Evolutionary conservation across 257 asterid genomes (phyloP).

Genomic region (Vinca minor): DNA sequence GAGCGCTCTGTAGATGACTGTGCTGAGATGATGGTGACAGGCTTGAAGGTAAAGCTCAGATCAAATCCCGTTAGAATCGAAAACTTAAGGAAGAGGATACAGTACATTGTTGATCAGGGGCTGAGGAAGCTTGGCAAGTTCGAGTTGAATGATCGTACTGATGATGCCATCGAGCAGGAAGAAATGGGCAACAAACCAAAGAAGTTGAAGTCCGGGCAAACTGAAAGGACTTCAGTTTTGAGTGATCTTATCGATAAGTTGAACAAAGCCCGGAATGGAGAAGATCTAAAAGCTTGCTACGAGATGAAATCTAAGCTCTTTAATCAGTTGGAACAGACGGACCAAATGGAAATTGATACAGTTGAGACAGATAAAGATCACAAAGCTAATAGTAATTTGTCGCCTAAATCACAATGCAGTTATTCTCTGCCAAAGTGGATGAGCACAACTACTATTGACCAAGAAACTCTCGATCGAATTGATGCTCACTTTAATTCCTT

Average conservation of each 20-base stretch:
- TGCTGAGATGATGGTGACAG: constrained; percentile 26
- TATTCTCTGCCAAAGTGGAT: constrained; percentile 52
- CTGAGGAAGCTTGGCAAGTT: constrained; percentile 41
- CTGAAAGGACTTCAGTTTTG: constrained; percentile 41
- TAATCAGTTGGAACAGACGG: constrained; percentile 19
- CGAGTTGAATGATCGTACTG: constrained; percentile 28
- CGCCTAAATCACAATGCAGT: constrained; percentile 10
- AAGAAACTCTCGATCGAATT: constrained; percentile 40
- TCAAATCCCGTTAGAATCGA: constrained; percentile 51
- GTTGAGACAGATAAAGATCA: constrained; percentile 17
- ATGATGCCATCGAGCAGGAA: constrained; percentile 39
- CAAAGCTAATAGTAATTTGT: constrained; percentile 15
- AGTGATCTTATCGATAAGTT: constrained; percentile 62
- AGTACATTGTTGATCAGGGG: constrained; percentile 62
- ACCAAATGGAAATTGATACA: constrained; percentile 21
- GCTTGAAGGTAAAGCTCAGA: constrained; percentile 52
- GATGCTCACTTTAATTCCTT: constrained; percentile 54
- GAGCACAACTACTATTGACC: constrained; percentile 31
- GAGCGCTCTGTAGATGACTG: constrained; percentile 31
- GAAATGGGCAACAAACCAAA: constrained; percentile 34
- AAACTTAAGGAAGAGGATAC: constrained; percentile 62
- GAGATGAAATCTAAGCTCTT: constrained; percentile 47
- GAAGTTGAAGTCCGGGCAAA: constrained; percentile 36
- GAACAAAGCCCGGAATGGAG: constrained; percentile 62
- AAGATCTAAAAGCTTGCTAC: constrained; percentile 62